Evolutionary conservation across 2,329 filamentous ascomycete species (phyloP), one percentile per base, ranked within the genome.

Genomic region (Sarocladium brachiariae): DNA sequence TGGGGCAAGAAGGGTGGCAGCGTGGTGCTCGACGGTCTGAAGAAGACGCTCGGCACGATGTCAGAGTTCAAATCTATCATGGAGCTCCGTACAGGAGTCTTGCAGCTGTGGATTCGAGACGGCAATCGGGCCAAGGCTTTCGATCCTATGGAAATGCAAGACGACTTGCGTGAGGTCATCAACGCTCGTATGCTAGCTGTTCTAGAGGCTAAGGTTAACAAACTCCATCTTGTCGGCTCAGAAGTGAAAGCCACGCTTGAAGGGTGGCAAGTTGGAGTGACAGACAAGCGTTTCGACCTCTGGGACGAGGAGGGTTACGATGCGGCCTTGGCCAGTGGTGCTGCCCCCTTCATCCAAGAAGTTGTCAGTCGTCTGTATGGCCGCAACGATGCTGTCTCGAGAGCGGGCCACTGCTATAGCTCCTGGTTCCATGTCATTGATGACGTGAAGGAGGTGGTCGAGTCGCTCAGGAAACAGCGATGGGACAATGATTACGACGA

Each of bases 401-500:
- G 71, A 50, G 79, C 84, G 0, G 72, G 84, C 1, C 71, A 76
- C 11, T 73, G 76, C 41, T 93, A 93, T 61, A 75, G 81, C 52
- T 75, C 76, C 1, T 96, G 91, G 90, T 78, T 82, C 41, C 72
- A 74, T n/a, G 78, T 84, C 4, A 79, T 95, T n/a, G 78, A 84
- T 53, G 80, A 83, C 49, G 78, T 87, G 13, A 76, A 76, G 38
- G 70, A 73, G 16, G 73, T 84, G 3, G 77, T 90, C 7, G 80
- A 82, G 35, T 74, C 80, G 52, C 76, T 93, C 58, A 79, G 74
- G 53, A 77, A 78, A 43, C 81, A 84, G 56, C 78, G 81, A 51
- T 91, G 87, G 86, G 85, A 91, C 55, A 84, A 88, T 51, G 85
- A 88, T 53, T 75, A 83, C 24, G 81, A 86, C 48, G 81, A 86